A percentile compares a stretch with the other conserved stretches of the same genome.
Conservation (phyloP, 2,329 filamentous ascomycete species). For the Colletotrichum sp. region DNA sequence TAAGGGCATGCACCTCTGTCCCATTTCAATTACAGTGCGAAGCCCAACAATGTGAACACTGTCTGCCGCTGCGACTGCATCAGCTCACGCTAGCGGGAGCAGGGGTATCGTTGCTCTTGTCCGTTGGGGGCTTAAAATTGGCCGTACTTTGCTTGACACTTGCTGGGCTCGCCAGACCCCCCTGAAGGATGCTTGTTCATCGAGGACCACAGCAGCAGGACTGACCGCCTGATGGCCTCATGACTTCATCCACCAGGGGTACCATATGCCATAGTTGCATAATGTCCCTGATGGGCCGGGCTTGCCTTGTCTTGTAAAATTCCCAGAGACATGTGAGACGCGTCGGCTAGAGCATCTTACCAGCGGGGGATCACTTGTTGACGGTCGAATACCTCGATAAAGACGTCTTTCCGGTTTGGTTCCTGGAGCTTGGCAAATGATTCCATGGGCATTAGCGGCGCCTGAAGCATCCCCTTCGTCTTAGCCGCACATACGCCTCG, state of each 20-base stretch:
- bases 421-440: conserved; percentile 12
- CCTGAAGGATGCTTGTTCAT: conserved; percentile 4
- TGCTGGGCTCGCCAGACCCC: background rate
- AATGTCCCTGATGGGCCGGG: background rate
- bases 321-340: conserved; percentile 15
- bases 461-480: background rate
- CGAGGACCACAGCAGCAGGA: background rate
- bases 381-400: conserved; percentile 10
- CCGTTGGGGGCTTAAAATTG: conserved; percentile 17
- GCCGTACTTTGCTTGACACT: conserved; percentile 4
- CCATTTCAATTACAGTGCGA: background rate
- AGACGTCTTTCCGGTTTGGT: conserved; percentile 4
- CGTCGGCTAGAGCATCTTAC: conserved; percentile 5
- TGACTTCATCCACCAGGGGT: conserved; percentile 16
- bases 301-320: background rate
- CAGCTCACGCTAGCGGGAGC: background rate
- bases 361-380: background rate
- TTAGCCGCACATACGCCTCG: conserved; percentile 4
- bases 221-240: conserved; percentile 17
- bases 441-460: background rate
- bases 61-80: background rate
- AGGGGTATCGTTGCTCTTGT: background rate
- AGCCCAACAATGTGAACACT: background rate
- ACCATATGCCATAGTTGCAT: conserved; percentile 10
- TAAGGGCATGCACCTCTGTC: conserved; percentile 11